Base-by-base conservation (phyloP, 2,329 filamentous ascomycete species). In the Rutstroemia sp. region DNA sequence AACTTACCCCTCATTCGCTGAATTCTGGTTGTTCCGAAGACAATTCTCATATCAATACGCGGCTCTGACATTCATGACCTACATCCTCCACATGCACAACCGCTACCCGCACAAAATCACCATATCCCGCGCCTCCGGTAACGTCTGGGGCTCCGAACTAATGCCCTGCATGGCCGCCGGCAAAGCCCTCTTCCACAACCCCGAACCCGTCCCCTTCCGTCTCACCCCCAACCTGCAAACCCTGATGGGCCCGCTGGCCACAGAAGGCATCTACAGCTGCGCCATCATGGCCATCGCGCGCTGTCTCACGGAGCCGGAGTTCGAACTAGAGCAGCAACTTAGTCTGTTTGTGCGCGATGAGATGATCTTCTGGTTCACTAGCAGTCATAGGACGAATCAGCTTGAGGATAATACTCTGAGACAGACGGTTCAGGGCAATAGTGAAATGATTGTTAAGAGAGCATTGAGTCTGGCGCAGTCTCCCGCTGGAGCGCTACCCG, bases 11-110 rank as follows among this genome's bases (percentile, higher is more conserved):
- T 87, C 89, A 61, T 99, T 89, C 72, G 83, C 88, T 47, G 92
- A 96, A 67, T 96, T 97, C 78, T 99, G 92, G 91, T 82, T 99
- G 57, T 99, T 99, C 89, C 88, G 94, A 58, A 86, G 92, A 58
- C 92, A 96, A 63, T 96, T 99, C 74, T 88, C 90, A 21, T 96
- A 97, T 76, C 94, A 99, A 73, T 86, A 96, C 60, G 92, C 94
- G 19, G 84, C 92, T 1, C 80, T 97, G 61, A 96, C 94, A 1
- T 99, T 99, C 75, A 96, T 99, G 88, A 97, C 94, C 4, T 99
- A 97, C 70, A 87, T 96, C 58, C 87, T 99, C 76, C 92, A 92
- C 75, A 97, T 99, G 84, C 90, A 92, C 70, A 90, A 90, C 70
- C 88, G 94, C 30, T 96, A 94, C 72, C 95, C 94, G 5, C 90